Evolutionary conservation across 1,284 basidiomycete species (phyloP).

Genomic region (Irpex rosettiformis): DNA sequence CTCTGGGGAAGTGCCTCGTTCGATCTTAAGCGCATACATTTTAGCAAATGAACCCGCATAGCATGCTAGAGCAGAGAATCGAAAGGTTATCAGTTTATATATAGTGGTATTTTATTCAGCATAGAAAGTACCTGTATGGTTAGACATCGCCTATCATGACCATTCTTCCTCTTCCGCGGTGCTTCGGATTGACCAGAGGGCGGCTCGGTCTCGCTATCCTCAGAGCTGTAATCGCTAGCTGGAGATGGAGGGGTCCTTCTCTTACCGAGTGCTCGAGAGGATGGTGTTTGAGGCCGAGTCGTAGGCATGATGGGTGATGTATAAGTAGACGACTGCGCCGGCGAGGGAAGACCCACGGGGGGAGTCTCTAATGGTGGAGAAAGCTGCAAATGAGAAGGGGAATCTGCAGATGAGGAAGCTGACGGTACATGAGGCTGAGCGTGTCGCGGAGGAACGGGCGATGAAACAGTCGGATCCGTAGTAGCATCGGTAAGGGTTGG

Average conservation of each 20-base stretch:
- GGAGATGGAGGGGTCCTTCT: conserved; percentile 31
- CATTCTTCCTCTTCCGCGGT: conserved; percentile 46
- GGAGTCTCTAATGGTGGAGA: neutral
- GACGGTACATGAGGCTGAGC: neutral
- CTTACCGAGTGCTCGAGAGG: conserved; percentile 24
- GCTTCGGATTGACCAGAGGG: conserved; percentile 26
- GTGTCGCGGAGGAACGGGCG: neutral
- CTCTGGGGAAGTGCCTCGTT: conserved; percentile 59
- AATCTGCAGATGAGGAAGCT: neutral
- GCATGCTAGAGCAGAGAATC: conserved; percentile 47
- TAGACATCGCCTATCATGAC: conserved; percentile 58
- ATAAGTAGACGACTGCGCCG: conserved; percentile 3
- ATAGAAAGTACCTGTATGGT: conserved; percentile 56
- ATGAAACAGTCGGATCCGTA: neutral
- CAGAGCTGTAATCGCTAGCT: conserved; percentile 22
- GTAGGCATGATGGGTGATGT: neutral
- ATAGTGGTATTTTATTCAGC: neutral
- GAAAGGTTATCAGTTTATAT: neutral
- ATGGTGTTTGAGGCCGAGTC: conserved; percentile 5
- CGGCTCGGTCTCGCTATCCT: conserved; percentile 30
- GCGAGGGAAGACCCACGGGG: conserved; percentile 5
- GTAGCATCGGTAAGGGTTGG: neutral
- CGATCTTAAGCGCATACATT: conserved; percentile 50
- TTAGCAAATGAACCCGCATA: conserved; percentile 59
- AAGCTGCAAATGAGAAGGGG: neutral